Evolutionary conservation across 1,139 yeast species (phyloP).

Genomic region (Nakaseomyces glabratus): DNA sequence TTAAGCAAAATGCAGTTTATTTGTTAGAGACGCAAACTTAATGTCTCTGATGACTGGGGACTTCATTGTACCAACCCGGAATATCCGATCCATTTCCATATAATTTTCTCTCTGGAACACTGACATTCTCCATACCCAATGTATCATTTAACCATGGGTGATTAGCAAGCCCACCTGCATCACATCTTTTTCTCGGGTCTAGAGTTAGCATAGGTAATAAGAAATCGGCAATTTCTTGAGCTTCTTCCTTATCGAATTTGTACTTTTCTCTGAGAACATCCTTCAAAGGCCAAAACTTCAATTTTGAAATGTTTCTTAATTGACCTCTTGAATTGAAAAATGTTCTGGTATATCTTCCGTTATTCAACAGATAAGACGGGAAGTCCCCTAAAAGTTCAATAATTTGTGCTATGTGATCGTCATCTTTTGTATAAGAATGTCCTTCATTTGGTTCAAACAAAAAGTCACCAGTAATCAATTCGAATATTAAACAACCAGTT

Average conservation of each 20-base stretch:
- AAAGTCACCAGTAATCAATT: conserved; percentile 66
- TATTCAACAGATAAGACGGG: conserved; percentile 42
- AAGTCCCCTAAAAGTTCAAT: conserved; percentile 55
- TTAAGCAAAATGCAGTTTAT: background rate
- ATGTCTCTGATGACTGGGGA: conserved; percentile 25
- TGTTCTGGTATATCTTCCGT: conserved; percentile 44
- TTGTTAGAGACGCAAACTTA: conserved; percentile 9
- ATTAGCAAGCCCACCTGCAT: conserved; percentile 66
- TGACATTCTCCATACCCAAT: conserved; percentile 47
- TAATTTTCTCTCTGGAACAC: conserved; percentile 40
- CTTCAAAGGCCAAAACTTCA: conserved; percentile 58
- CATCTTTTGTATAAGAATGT: conserved; percentile 50
- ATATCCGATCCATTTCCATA: conserved; percentile 60
- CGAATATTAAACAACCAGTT: conserved; percentile 60
- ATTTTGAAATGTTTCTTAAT: conserved; percentile 47
- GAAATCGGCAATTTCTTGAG: conserved; percentile 51
- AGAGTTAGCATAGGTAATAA: conserved; percentile 56
- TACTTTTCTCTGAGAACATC: conserved; percentile 56
- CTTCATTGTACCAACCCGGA: conserved; percentile 47
- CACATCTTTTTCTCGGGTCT: conserved; percentile 63
- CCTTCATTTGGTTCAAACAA: conserved; percentile 54
- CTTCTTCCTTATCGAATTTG: conserved; percentile 41
- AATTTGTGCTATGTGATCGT: conserved; percentile 68
- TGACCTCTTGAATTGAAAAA: conserved; percentile 47
- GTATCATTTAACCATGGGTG: conserved; percentile 67